phyloP scores from a whole-genome alignment of 768 basidiomycete species.

The Gymnopilus junonius region DNA sequence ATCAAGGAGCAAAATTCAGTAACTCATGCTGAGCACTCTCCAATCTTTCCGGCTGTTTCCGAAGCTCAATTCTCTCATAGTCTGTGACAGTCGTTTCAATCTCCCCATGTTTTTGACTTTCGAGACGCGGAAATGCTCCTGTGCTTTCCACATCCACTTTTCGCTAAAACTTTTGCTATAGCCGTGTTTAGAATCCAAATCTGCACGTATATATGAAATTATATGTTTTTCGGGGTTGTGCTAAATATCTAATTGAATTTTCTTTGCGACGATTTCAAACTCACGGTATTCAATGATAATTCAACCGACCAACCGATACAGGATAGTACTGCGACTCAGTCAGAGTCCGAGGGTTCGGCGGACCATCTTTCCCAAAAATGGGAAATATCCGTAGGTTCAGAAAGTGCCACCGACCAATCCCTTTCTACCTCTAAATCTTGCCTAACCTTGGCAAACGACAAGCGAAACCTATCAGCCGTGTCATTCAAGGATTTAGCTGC shows the following conservation, averaged over 20 bases:
- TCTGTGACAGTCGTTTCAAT: too few relatives aligned
- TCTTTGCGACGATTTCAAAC: constrained; percentile 47
- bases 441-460: not conserved
- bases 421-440: not conserved
- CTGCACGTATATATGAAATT: too few relatives aligned
- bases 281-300: too few relatives aligned
- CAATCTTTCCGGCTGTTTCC: constrained; percentile 55
- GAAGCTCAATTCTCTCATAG: constrained; percentile 52
- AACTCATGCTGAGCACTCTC: constrained; percentile 55
- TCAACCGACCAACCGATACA: too few relatives aligned
- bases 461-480: not conserved
- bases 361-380: constrained; percentile 1
- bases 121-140: too few relatives aligned
- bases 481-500: not conserved
- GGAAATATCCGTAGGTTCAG: not conserved
- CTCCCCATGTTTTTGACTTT: too few relatives aligned
- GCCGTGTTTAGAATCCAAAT: too few relatives aligned
- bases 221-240: too few relatives aligned
- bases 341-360: not conserved
- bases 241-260: too few relatives aligned
- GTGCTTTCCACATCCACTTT: too few relatives aligned
- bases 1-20: constrained; percentile 14
- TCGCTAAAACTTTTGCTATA: constrained; percentile 57
- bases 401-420: not conserved
- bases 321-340: not conserved